A percentile compares a stretch with the other conserved stretches of the same genome.
These are phyloP conservation scores for Picochlorum sp. DNA, from an alignment of 139 green algal genomes.

Conservation along the genomic window DNA sequence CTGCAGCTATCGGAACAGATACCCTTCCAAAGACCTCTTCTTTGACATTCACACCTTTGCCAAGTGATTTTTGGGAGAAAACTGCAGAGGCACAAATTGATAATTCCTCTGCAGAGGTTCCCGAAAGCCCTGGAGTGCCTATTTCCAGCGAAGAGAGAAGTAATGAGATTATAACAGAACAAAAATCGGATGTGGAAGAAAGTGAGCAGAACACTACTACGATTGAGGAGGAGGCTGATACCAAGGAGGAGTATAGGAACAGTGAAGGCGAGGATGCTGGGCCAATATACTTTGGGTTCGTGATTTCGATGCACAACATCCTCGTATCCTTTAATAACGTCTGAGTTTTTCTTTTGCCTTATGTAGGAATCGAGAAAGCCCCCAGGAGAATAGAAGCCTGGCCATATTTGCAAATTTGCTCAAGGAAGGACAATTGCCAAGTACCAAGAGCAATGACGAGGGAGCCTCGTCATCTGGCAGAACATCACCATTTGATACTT, in stretches of 20 bases:
- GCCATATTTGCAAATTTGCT: too few relatives aligned
- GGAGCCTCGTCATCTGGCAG: too few relatives aligned
- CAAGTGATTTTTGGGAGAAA: neutral
- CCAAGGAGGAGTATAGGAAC: too few relatives aligned
- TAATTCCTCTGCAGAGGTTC: slow-evolving; percentile 7
- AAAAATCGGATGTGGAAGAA: neutral
- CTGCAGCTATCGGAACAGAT: slow-evolving; percentile 5
- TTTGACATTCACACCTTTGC: slow-evolving; percentile 9
- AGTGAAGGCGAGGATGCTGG: slow-evolving; percentile 10
- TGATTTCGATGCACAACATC: neutral
- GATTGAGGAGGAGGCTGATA: slow-evolving; percentile 11
- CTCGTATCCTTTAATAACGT: neutral
- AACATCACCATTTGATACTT: too few relatives aligned
- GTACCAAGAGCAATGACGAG: too few relatives aligned
- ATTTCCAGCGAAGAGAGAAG: too few relatives aligned
- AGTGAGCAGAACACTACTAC: neutral
- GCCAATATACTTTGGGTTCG: slow-evolving; percentile 20
- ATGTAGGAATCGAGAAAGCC: too few relatives aligned
- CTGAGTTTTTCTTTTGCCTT: neutral
- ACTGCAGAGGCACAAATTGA: slow-evolving; percentile 1
- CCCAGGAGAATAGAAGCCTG: too few relatives aligned
- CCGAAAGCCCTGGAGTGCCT: slow-evolving; percentile 1
- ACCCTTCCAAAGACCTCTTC: slow-evolving; percentile 1
- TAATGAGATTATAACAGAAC: neutral
- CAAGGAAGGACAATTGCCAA: too few relatives aligned